phyloP scores from a whole-genome alignment of 305 asterid genomes.

The Ajuga reptans region DNA sequence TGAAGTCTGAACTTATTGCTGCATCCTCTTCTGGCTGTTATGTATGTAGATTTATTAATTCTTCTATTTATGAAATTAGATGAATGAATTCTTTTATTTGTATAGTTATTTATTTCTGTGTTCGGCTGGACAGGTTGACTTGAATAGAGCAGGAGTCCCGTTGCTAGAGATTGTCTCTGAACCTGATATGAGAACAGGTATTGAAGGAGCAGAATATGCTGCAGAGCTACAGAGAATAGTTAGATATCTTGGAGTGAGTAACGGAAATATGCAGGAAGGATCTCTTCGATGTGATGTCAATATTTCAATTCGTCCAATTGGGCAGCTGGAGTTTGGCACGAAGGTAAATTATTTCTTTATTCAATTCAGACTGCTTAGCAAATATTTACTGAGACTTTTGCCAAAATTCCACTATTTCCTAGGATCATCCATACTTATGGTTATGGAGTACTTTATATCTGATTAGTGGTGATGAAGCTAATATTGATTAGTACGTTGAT shows the following conservation, averaged over 20 bases:
- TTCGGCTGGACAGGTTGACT: constrained; percentile 62
- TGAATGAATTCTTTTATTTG: too few relatives aligned
- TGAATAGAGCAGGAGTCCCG: constrained; percentile 99
- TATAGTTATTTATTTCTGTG: background rate
- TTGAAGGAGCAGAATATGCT: constrained; percentile 98
- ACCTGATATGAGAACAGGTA: constrained; percentile 97
- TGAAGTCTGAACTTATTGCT: background rate
- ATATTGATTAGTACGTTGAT: background rate
- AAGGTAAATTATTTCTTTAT: constrained; percentile 47
- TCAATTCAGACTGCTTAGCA: constrained; percentile 7
- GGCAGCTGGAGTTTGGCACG: constrained; percentile 85
- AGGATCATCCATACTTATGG: background rate
- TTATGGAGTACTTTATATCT: background rate
- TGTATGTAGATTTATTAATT: background rate
- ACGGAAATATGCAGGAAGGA: constrained; percentile 98
- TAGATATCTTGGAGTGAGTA: constrained; percentile 88
- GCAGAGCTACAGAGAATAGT: constrained; percentile 93
- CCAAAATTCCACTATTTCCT: background rate
- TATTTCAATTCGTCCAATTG: constrained; percentile 82
- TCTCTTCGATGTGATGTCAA: constrained; percentile 98
- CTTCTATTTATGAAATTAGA: background rate
- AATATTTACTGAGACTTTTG: background rate
- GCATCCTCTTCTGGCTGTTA: constrained; percentile 3
- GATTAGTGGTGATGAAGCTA: background rate
- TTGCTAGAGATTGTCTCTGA: constrained; percentile 97